Conservation (phyloP, 179 eudicot species). For the Carnegiea gigantea region DNA sequence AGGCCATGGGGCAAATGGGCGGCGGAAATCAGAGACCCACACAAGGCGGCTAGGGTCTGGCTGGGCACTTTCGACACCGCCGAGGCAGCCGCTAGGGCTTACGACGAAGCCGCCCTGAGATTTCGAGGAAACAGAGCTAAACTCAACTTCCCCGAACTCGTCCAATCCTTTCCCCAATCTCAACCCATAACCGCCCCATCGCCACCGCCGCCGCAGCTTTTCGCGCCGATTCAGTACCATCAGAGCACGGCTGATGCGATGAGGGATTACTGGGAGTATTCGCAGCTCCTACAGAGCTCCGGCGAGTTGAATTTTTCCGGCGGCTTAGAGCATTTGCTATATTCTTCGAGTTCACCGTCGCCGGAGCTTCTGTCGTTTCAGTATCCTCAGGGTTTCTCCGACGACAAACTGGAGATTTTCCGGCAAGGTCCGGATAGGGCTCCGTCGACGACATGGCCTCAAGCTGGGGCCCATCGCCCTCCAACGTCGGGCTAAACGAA, state of each 20-base stretch:
- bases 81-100: constrained; percentile 80
- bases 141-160: constrained; percentile 81
- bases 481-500: constrained; percentile 13
- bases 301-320: constrained; percentile 37
- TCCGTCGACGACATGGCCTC: constrained; percentile 18
- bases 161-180: constrained; percentile 30
- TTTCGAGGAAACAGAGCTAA: constrained; percentile 81
- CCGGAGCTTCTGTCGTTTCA: constrained; percentile 9
- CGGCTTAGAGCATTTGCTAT: constrained; percentile 43
- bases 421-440: neutral
- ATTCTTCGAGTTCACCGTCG: constrained; percentile 18
- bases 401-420: constrained; percentile 10
- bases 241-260: constrained; percentile 10
- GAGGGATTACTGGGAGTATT: constrained; percentile 72
- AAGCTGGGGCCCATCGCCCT: constrained; percentile 20
- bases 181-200: neutral
- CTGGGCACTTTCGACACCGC: constrained; percentile 86
- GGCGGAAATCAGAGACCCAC: constrained; percentile 80
- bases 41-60: constrained; percentile 90
- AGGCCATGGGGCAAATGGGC: constrained; percentile 98
- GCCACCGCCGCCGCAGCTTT: neutral
- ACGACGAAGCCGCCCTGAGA: constrained; percentile 78
- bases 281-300: constrained; percentile 56
- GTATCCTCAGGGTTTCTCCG: constrained; percentile 16
- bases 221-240: constrained; percentile 6